Evolutionary conservation across 805 yeast species (phyloP).

Genomic region (Wickerhamiella siamensis): DNA sequence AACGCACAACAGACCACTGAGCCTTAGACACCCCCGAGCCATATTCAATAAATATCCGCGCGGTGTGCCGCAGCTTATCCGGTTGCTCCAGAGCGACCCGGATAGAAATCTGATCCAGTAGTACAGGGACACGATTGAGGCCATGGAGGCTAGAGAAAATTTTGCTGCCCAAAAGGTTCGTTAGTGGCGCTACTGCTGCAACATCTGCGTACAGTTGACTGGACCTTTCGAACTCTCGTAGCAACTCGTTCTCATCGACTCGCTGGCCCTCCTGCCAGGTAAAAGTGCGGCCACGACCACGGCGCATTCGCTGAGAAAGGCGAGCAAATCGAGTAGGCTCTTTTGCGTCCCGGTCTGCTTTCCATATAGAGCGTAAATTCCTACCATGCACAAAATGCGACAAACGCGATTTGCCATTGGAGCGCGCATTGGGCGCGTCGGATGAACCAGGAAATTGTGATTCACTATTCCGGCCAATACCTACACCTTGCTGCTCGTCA

Average conservation of each 20-base stretch:
- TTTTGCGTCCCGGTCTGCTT: not conserved
- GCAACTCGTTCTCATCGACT: constrained; percentile 12
- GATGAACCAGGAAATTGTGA: not conserved
- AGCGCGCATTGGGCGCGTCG: not conserved
- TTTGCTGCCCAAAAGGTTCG: constrained; percentile 53
- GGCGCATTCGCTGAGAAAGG: not conserved
- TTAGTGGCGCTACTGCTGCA: constrained; percentile 53
- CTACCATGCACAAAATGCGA: not conserved
- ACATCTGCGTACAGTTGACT: constrained; percentile 32
- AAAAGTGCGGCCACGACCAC: constrained; percentile 7
- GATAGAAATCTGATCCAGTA: constrained; percentile 59
- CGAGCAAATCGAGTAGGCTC: not conserved
- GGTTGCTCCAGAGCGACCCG: constrained; percentile 34
- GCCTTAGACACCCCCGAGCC: constrained; percentile 71
- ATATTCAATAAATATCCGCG: constrained; percentile 67
- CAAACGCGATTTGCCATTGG: not conserved
- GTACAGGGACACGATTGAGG: constrained; percentile 61
- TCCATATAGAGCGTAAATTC: not conserved
- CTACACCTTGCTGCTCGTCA: no score
- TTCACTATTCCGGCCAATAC: no score
- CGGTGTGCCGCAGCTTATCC: constrained; percentile 30
- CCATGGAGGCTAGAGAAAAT: constrained; percentile 53
- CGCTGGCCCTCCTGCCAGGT: constrained; percentile 8
- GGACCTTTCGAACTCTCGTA: constrained; percentile 15
- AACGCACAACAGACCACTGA: constrained; percentile 67